A percentile compares a stretch with the other conserved stretches of the same genome.
These are phyloP conservation scores for Ustilago sp. DNA, from an alignment of 1,284 basidiomycete genomes.

Conservation along the genomic window DNA sequence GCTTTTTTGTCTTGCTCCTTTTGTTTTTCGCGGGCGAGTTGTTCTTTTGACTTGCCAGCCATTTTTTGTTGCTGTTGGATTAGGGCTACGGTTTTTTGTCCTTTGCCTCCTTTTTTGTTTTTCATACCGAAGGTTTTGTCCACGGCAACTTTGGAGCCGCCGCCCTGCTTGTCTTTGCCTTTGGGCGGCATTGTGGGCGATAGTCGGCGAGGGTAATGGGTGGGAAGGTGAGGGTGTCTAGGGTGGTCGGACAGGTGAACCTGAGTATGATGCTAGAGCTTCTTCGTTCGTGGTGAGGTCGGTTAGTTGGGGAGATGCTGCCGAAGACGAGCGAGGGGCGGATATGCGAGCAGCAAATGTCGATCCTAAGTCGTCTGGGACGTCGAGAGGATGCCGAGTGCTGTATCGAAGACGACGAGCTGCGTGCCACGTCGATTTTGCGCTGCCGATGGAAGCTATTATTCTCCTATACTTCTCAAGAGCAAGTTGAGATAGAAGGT, in stretches of 20 bases:
- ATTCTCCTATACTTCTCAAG: neutral
- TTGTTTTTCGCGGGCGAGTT: conserved; percentile 79
- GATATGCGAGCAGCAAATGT: too few relatives aligned
- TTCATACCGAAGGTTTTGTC: conserved; percentile 82
- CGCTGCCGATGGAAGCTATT: neutral
- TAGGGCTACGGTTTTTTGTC: conserved; percentile 83
- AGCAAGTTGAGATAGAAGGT: neutral
- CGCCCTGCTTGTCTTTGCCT: conserved; percentile 56
- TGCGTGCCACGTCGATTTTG: neutral
- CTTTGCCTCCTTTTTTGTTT: conserved; percentile 90
- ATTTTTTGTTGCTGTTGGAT: conserved; percentile 79
- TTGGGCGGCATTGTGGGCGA: conserved; percentile 63
- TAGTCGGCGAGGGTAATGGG: neutral
- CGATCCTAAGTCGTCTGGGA: neutral
- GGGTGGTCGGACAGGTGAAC: neutral
- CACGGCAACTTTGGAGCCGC: conserved; percentile 72
- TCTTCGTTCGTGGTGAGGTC: neutral
- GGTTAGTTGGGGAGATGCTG: neutral
- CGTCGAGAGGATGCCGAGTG: neutral
- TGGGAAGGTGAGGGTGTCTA: neutral
- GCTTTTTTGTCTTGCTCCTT: conserved; percentile 85
- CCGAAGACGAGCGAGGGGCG: neutral
- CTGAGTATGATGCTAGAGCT: neutral
- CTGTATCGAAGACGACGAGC: neutral
- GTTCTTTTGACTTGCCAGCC: conserved; percentile 82